Conservation (phyloP, 169 alveolate genomes). For the Babesia bigemina region DNA sequence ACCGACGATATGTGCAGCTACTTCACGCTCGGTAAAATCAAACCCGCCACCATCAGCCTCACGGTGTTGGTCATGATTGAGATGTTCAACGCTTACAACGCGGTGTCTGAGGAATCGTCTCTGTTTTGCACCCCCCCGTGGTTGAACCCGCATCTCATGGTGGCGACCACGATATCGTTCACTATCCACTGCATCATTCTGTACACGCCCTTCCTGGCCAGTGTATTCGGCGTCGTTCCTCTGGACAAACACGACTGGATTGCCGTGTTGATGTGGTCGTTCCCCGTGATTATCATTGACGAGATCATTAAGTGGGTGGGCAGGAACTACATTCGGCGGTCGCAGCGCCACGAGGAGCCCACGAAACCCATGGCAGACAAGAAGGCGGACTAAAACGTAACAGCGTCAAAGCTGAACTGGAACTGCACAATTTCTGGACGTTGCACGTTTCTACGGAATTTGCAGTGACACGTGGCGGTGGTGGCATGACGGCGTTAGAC, state of each 20-base stretch:
- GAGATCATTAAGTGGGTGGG: constrained; percentile 93
- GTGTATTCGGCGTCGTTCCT: constrained; percentile 91
- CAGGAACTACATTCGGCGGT: constrained; percentile 49
- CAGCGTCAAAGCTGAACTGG: not conserved
- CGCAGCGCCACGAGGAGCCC: not conserved
- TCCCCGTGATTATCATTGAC: constrained; percentile 97
- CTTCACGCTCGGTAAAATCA: constrained; percentile 95
- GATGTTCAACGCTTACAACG: constrained; percentile 98
- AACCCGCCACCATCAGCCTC: constrained; percentile 95
- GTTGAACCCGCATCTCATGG: constrained; percentile 91
- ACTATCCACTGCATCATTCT: constrained; percentile 90
- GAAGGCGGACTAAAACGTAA: not conserved
- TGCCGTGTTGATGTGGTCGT: constrained; percentile 91
- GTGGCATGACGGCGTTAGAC: too few species aligned
- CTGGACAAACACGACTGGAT: constrained; percentile 92
- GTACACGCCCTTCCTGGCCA: constrained; percentile 92
- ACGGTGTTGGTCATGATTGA: constrained; percentile 96
- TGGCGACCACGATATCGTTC: constrained; percentile 91
- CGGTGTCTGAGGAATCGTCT: constrained; percentile 96
- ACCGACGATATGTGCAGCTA: constrained; percentile 91
- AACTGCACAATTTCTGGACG: not conserved
- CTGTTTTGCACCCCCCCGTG: constrained; percentile 95
- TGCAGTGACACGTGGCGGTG: too few species aligned
- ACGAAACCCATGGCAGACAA: not conserved
- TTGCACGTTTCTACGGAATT: too few species aligned